phyloP scores from a whole-genome alignment of 257 asterid genomes.

The Nicotiana obtusifolia region DNA sequence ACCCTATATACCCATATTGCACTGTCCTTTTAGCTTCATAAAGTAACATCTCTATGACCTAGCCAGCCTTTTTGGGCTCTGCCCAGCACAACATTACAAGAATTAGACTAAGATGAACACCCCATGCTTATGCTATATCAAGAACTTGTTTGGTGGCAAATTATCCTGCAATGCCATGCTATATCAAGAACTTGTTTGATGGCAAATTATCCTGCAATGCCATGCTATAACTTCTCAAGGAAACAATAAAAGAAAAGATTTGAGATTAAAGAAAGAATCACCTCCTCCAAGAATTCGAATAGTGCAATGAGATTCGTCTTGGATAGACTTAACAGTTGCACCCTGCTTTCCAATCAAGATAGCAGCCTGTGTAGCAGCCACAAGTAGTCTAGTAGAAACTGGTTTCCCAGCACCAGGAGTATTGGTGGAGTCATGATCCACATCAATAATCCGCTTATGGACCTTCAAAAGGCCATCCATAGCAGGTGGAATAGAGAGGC shows the following conservation, averaged over 20 bases:
- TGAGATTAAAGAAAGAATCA: slow-evolving; percentile 13
- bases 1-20: too few relatives aligned
- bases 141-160: too few relatives aligned
- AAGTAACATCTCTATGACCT: too few relatives aligned
- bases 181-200: too few relatives aligned
- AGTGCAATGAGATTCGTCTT: slow-evolving; percentile 71
- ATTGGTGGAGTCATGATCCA: slow-evolving; percentile 48
- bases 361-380: slow-evolving; percentile 91
- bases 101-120: too few relatives aligned
- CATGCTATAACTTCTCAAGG: background rate
- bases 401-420: slow-evolving; percentile 37
- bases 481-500: slow-evolving; percentile 73
- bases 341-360: slow-evolving; percentile 96
- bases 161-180: too few relatives aligned
- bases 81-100: too few relatives aligned
- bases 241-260: background rate
- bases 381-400: slow-evolving; percentile 72
- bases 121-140: too few relatives aligned
- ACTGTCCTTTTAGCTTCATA: too few relatives aligned
- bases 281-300: slow-evolving; percentile 88
- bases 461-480: slow-evolving; percentile 77
- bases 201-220: too few relatives aligned
- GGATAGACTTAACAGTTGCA: slow-evolving; percentile 78
- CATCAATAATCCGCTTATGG: slow-evolving; percentile 66
- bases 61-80: too few relatives aligned